phyloP scores from a whole-genome alignment of 73 alveolate species.

The Effrenium voratum region DNA sequence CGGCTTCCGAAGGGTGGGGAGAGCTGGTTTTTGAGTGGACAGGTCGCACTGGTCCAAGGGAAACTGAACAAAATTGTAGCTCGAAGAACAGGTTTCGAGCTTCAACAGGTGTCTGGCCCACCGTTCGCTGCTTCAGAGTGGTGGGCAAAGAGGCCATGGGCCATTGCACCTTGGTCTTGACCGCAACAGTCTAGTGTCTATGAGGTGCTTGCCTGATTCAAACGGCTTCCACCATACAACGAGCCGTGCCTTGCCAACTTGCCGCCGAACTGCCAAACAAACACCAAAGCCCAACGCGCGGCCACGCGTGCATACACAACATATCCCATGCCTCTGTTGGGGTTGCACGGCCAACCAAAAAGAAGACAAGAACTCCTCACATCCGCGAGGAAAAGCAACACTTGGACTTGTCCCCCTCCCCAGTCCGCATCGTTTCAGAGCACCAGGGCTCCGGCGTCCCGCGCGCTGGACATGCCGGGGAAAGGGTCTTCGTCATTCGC shows the following conservation, averaged over 20 bases:
- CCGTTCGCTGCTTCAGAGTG: not conserved
- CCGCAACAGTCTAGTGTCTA: too few species aligned
- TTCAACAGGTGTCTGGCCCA: not conserved
- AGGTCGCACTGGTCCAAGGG: not conserved
- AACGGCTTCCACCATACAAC: too few species aligned
- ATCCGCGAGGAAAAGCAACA: not conserved
- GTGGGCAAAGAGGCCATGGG: too few species aligned
- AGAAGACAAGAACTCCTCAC: not conserved
- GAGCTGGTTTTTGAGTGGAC: not conserved
- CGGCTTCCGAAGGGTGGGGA: not conserved
- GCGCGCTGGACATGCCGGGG: not conserved
- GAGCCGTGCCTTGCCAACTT: not conserved
- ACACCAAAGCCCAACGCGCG: not conserved
- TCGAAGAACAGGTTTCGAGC: not conserved
- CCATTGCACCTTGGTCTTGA: too few species aligned
- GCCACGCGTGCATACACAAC: not conserved
- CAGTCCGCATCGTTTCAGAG: not conserved
- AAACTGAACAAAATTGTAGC: not conserved
- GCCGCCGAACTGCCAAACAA: not conserved
- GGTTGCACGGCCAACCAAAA: not conserved
- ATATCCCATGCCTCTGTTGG: not conserved
- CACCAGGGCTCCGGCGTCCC: not conserved
- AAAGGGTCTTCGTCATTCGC: slow-evolving; percentile 1
- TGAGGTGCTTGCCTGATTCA: too few species aligned
- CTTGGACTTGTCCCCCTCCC: not conserved